Conservation (phyloP, 305 asterid genomes). For the Solanum chacoense region DNA sequence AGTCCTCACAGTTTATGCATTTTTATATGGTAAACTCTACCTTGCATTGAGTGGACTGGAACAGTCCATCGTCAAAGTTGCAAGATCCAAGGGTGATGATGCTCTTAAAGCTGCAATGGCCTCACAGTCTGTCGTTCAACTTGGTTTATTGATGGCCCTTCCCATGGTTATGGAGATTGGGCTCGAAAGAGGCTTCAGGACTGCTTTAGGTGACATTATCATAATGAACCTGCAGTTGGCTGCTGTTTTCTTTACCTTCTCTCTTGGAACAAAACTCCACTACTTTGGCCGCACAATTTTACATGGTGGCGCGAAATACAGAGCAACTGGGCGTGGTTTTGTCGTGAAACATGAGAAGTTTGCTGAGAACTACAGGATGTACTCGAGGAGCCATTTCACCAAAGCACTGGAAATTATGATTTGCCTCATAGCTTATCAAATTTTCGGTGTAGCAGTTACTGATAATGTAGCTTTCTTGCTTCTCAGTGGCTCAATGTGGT, state of each 20-base stretch:
- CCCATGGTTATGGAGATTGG: conserved; percentile 99
- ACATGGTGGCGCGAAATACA: conserved; percentile 93
- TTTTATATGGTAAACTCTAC: conserved; percentile 76
- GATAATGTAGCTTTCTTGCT: conserved; percentile 22
- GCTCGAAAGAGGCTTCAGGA: conserved; percentile 84
- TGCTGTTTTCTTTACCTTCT: conserved; percentile 89
- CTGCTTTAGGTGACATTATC: conserved; percentile 73
- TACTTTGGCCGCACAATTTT: conserved; percentile 90
- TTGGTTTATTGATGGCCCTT: conserved; percentile 79
- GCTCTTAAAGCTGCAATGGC: conserved; percentile 86
- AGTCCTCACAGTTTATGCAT: conserved; percentile 85
- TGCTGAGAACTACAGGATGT: conserved; percentile 94
- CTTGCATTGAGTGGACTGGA: conserved; percentile 89
- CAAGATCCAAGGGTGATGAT: conserved; percentile 58
- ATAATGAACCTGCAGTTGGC: conserved; percentile 94
- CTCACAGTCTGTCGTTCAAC: conserved; percentile 79
- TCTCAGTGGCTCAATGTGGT: conserved; percentile 73
- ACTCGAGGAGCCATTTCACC: conserved; percentile 90
- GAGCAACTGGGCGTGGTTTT: conserved; percentile 99
- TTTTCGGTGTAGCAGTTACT: conserved; percentile 43
- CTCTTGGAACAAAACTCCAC: conserved; percentile 92
- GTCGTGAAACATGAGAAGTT: conserved; percentile 89
- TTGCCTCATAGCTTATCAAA: conserved; percentile 53
- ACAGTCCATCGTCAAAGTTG: conserved; percentile 51
- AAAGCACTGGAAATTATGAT: conserved; percentile 76